A percentile compares a stretch with the other conserved stretches of the same genome.
Conservation (phyloP, 2,329 filamentous ascomycete species). For the Phoma herbarum region DNA sequence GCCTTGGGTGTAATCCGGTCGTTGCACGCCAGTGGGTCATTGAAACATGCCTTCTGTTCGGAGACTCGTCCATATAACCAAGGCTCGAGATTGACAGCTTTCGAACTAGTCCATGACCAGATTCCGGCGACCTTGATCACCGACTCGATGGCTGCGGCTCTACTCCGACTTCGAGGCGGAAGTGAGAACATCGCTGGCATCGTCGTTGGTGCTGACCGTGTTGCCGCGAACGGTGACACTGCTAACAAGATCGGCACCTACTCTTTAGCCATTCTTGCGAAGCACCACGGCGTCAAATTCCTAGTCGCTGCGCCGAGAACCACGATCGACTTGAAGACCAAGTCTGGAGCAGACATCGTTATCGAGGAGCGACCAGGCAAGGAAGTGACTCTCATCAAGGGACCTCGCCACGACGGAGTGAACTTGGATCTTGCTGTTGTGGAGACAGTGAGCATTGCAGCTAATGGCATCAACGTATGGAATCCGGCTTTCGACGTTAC, state of each 20-base stretch:
- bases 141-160: slow-evolving; percentile 93
- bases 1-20: slow-evolving; percentile 93
- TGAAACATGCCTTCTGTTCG: slow-evolving; percentile 91
- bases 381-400: slow-evolving; percentile 86
- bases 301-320: slow-evolving; percentile 94
- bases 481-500: slow-evolving; percentile 98
- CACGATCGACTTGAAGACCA: slow-evolving; percentile 86
- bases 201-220: slow-evolving; percentile 92
- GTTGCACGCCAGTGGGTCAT: slow-evolving; percentile 69
- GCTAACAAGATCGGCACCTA: slow-evolving; percentile 99
- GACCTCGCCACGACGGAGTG: slow-evolving; percentile 72
- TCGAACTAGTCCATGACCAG: slow-evolving; percentile 91
- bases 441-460: slow-evolving; percentile 81
- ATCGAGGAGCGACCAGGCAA: slow-evolving; percentile 86
- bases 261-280: slow-evolving; percentile 86
- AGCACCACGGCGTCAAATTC: slow-evolving; percentile 89
- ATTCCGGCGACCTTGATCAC: slow-evolving; percentile 93
- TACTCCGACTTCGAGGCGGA: slow-evolving; percentile 72
- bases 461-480: slow-evolving; percentile 83
- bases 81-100: slow-evolving; percentile 91
- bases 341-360: slow-evolving; percentile 78
- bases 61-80: slow-evolving; percentile 99
- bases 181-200: slow-evolving; percentile 80
- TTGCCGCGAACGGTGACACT: slow-evolving; percentile 95
- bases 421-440: slow-evolving; percentile 69